phyloP scores from a whole-genome alignment of 345 rosid species.

The Hypericum androsaemum region DNA sequence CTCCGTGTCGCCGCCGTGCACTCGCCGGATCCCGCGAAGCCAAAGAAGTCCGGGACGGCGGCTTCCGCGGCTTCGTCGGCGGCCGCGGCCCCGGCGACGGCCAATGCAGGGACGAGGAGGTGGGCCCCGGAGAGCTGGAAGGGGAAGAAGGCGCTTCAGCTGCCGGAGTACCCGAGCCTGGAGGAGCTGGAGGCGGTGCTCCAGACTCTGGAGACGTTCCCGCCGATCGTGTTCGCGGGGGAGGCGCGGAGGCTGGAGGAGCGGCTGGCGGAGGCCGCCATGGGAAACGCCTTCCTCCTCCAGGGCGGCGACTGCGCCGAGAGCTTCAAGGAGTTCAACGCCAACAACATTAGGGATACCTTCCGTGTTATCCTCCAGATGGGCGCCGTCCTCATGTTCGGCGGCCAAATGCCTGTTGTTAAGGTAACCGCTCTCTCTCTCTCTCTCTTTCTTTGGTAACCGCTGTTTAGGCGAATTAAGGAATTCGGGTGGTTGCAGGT shows the following conservation, averaged over 20 bases:
- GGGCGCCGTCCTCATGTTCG: slow-evolving; percentile 24
- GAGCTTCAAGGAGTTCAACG: slow-evolving; percentile 25
- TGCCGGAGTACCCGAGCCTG: slow-evolving; percentile 17
- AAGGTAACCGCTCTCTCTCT: slow-evolving; percentile 6
- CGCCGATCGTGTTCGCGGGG: slow-evolving; percentile 25
- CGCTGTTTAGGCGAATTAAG: not conserved
- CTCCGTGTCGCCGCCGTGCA: slow-evolving; percentile 16
- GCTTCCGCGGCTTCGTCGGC: not conserved
- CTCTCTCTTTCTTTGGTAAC: not conserved
- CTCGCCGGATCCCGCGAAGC: slow-evolving; percentile 12
- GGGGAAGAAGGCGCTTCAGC: slow-evolving; percentile 18
- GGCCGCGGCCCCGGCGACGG: not conserved
- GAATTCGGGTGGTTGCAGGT: slow-evolving; percentile 8
- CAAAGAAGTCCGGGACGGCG: not conserved
- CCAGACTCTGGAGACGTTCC: slow-evolving; percentile 16
- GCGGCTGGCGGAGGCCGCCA: slow-evolving; percentile 19
- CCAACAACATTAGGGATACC: slow-evolving; percentile 21
- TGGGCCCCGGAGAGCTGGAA: slow-evolving; percentile 23
- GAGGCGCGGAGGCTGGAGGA: slow-evolving; percentile 24
- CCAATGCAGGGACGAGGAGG: slow-evolving; percentile 7
- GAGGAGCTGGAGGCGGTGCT: slow-evolving; percentile 18
- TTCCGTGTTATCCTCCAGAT: slow-evolving; percentile 22
- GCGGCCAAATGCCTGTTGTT: slow-evolving; percentile 26
- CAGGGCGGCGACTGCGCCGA: slow-evolving; percentile 26
- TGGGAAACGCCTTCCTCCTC: slow-evolving; percentile 19